Base-by-base conservation (phyloP, 2,329 filamentous ascomycete species). In the Dendrostoma leiphaemia region DNA sequence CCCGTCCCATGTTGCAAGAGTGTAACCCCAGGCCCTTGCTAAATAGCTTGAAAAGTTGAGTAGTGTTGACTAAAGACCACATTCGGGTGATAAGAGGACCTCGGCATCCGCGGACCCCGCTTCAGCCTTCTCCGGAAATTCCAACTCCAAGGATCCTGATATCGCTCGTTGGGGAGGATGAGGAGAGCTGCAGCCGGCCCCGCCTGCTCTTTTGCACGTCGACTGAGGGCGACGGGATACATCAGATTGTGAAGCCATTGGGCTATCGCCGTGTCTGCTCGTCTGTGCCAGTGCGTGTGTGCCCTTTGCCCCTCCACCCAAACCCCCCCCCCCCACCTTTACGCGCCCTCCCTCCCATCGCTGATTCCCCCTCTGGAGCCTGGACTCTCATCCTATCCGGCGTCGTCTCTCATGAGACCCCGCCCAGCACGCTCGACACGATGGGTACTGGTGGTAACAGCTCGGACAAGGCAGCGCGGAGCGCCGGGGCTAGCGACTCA, bases 381-480 rank as follows among this genome's bases (percentile, higher is more conserved):
- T 34, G 26, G 21, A 6, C 32, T 29, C n/a, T n/a, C 17, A 41
- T 32, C 44, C 12, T 6, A 9, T 15, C n/a, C n/a, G n/a, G n/a
- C 29, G 34, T 7, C 44, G 10, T 13, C 8, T 19, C 35, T 19
- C 21, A 40, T 40, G 31, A 53, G 8, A 19, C 19, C 4, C 44
- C 10, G 9, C 15, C n/a, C 5, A 43, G 23, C 35, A 53, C 21
- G 15, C 19, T 32, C 35, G 31, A n/a, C 41, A 52, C 28, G n/a
- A 52, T 56, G 53, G 48, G 35, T 21, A 35, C 48, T 34, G 35
- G 41, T 52, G 44, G 29, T 48, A 52, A 41, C 28, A n/a, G 34
- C 32, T 43, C 53, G 38, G 48, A 47, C 23, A 51, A 37, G 47
- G 24, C 10, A 44, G n/a, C 24, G n/a, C 24, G 13, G 23, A 19